Evolutionary conservation across 208 protist genomes (phyloP), one percentile per base, ranked within the genome.

Genomic region (Polymyxa betae): DNA sequence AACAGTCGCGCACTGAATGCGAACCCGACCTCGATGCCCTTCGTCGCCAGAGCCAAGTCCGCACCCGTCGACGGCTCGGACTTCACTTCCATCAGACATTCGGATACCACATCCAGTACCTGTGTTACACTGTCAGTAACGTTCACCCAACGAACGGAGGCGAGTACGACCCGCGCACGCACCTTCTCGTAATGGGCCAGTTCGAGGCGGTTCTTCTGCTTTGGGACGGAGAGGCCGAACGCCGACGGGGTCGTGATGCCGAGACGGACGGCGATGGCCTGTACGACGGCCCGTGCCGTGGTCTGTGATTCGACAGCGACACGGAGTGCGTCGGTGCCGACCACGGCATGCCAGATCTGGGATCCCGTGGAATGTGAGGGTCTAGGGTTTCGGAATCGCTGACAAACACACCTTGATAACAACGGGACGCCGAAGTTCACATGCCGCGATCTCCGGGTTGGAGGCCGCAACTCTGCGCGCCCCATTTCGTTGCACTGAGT

Each of bases 1-100:
- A 82, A 43, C 12, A 82, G n/a, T 45, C 72, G 5, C n/a, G 72
- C 72, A 43, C 35, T 5, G 40, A 82, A 82, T n/a, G 35, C 16
- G 72, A 82, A 45, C 72, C 72, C 72, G n/a, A 82, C 72, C 10
- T 82, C 72, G 35, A 82, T 82, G 12, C 72, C 72, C 16, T 43
- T 82, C 5, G 5, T 82, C 35, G 72, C 72, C 72, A 82, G 12
- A 35, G 40, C n/a, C n/a, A 82, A 5, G 40, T 82, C 72, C 5
- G 5, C 72, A 38, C 35, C 72, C 12, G n/a, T n/a, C 16, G n/a
- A 20, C 16, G 16, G 5, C 10, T 35, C 35, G 16, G 5, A 20
- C 72, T 43, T 35, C 72, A 20, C 16, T 5, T 35, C 72, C 16
- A 35, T 5, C 5, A 82, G 72, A 43, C 72, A 82, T 82, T 82